phyloP scores from a whole-genome alignment of 2,329 filamentous ascomycete genomes.

The Fusarium proliferatum region DNA sequence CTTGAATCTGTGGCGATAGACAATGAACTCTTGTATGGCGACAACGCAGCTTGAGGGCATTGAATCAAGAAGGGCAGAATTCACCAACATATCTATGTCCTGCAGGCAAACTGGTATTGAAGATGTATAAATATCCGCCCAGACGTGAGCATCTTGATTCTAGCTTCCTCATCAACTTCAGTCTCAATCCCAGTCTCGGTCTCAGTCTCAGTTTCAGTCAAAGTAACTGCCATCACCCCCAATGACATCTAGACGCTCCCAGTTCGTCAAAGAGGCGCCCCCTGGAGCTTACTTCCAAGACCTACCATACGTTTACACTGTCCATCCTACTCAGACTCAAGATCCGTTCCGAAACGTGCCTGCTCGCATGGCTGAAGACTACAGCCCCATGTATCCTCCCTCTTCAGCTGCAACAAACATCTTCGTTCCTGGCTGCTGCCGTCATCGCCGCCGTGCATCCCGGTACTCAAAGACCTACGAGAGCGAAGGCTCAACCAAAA shows the following conservation, averaged over 20 bases:
- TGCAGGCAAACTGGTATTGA: background rate
- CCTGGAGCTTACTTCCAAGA: slow-evolving; percentile 5
- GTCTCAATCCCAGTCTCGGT: background rate
- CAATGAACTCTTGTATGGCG: background rate
- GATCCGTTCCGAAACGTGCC: background rate
- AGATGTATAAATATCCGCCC: slow-evolving; percentile 16
- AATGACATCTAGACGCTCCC: slow-evolving; percentile 23
- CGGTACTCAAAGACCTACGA: slow-evolving; percentile 3
- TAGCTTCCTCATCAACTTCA: background rate
- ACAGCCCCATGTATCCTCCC: slow-evolving; percentile 10
- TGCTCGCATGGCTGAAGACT: slow-evolving; percentile 3
- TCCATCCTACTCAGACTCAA: background rate
- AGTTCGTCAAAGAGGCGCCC: background rate
- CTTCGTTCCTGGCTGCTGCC: slow-evolving; percentile 2
- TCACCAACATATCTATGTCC: background rate
- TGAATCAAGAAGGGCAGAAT: background rate
- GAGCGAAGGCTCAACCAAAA: slow-evolving; percentile 1
- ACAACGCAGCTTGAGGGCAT: background rate
- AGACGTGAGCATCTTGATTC: background rate
- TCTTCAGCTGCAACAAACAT: background rate
- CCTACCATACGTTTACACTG: slow-evolving; percentile 4
- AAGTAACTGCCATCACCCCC: background rate
- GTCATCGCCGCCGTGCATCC: slow-evolving; percentile 19
- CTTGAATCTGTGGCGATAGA: background rate
- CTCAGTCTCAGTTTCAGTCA: background rate